Conservation (phyloP, 225 moss, liverwort and hornwort genomes). For the Physcomitrellopsis africana region DNA sequence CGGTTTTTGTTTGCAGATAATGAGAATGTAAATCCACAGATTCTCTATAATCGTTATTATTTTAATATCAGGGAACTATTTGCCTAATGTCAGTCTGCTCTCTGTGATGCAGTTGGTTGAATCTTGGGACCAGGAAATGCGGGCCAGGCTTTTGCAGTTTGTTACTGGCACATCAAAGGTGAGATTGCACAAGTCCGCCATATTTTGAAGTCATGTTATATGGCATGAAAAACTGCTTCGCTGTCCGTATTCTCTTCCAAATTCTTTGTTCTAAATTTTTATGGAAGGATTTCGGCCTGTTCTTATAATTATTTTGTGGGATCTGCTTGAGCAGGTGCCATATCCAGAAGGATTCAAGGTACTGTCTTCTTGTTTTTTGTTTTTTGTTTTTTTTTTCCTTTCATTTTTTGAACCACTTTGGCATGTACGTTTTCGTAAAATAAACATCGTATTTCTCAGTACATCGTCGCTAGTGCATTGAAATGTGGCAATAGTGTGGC, state of each 20-base stretch:
- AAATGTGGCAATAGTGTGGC: neutral
- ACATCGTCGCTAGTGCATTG: neutral
- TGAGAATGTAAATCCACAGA: neutral
- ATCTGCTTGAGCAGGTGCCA: slow-evolving; percentile 72
- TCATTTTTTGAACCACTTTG: neutral
- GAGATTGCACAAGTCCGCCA: slow-evolving; percentile 6
- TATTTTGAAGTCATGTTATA: neutral
- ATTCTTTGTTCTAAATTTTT: slow-evolving; percentile 9
- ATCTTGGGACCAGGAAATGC: slow-evolving; percentile 99
- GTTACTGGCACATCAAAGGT: slow-evolving; percentile 99
- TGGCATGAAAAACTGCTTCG: neutral
- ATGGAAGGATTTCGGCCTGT: neutral
- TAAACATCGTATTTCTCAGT: neutral
- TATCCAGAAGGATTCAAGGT: slow-evolving; percentile 99
- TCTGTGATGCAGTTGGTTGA: slow-evolving; percentile 76
- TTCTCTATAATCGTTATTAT: neutral
- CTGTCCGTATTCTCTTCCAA: slow-evolving; percentile 2
- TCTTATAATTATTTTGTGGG: slow-evolving; percentile 8
- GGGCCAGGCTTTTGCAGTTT: slow-evolving; percentile 95
- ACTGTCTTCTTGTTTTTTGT: slow-evolving; percentile 28
- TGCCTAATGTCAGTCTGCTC: slow-evolving; percentile 23
- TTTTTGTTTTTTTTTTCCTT: neutral
- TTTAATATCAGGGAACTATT: neutral
- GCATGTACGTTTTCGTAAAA: too few relatives aligned
- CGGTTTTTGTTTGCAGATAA: slow-evolving; percentile 4